Evolutionary conservation across 768 basidiomycete genomes (phyloP), one percentile per base, ranked within the genome.

Genomic region (Podaxis sp.): DNA sequence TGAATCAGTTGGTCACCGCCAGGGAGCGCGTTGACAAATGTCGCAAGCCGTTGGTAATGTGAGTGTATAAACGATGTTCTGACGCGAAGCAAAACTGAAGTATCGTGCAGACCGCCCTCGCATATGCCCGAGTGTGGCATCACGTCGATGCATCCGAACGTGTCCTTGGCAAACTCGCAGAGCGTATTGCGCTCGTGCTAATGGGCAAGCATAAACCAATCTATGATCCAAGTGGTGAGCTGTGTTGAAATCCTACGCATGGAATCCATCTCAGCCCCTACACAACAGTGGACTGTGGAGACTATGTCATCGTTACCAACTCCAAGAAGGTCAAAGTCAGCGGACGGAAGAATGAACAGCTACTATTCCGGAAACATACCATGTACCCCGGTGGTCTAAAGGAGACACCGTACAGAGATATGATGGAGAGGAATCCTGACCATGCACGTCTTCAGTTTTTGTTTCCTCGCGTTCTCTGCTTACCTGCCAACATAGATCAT

Each of bases 141-240:
- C 91, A 92, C 63, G 93, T 94, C 63, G 90, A 96, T 67, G 95
- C 95, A 11, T 82, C 90, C 9, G 91, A 92, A 67, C 87, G 95
- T 40, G 79, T 95, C n/a, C 81, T 98, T 16, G 97, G 97, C 70
- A 93, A 95, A 79, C 83, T 98, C 9, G 95, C 97, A 5, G 89
- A 91, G 67, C 83, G 93, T 37, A 97, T 99, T 67, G 96, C 97
- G 2, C 83, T 93, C 61, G 94, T 95, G 35, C 82, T 99, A 50
- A 98, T 98, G 96, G 97, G 96, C 70, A 99, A 98, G 76, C 95
- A 98, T 74, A 99, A 98, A 71, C 95, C 96, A 5, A 93, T 95
- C 42, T 98, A 92, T 68, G 94, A 98, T 74, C 93, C 93, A 9
- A 83, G 89, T 65, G 85, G 96, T 94, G 63, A 61, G 89, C 76